phyloP scores from a whole-genome alignment of 2,329 filamentous ascomycete species.

The Colletotrichum cereale region DNA sequence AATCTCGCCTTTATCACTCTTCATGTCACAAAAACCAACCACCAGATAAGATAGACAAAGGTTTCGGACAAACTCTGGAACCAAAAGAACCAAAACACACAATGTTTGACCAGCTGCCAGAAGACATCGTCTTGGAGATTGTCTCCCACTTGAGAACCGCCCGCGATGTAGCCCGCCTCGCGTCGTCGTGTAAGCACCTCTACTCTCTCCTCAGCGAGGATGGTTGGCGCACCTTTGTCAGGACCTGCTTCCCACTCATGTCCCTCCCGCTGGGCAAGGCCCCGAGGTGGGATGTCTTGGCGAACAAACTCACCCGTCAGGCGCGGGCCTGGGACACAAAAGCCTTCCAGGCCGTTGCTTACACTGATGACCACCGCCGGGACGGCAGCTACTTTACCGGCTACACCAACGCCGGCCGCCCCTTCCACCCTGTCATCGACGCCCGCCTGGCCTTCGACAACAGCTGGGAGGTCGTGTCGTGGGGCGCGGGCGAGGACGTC shows the following conservation, averaged over 20 bases:
- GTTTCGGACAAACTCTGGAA: constrained; percentile 18
- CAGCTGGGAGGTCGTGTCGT: constrained; percentile 61
- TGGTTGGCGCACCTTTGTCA: constrained; percentile 66
- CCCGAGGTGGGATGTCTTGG: constrained; percentile 53
- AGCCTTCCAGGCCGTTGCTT: constrained; percentile 48
- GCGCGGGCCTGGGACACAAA: constrained; percentile 67
- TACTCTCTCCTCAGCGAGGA: constrained; percentile 53
- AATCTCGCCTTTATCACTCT: not conserved
- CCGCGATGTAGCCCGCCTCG: constrained; percentile 59
- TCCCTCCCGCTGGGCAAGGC: constrained; percentile 46
- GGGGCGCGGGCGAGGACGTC: constrained; percentile 65
- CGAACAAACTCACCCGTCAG: constrained; percentile 62
- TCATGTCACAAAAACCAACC: constrained; percentile 28
- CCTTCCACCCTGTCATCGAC: constrained; percentile 62
- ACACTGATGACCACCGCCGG: constrained; percentile 46
- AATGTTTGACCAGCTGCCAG: constrained; percentile 57
- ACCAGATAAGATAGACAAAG: constrained; percentile 24
- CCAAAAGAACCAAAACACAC: not conserved
- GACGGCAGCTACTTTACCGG: constrained; percentile 39
- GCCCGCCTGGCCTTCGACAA: constrained; percentile 53
- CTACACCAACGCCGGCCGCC: constrained; percentile 33
- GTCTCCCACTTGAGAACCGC: constrained; percentile 62
- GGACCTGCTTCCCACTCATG: constrained; percentile 58
- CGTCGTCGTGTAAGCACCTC: constrained; percentile 54
- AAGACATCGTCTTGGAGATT: constrained; percentile 64